Conservation (phyloP, 75 land plant species). For the Pinus tabuliformis region DNA sequence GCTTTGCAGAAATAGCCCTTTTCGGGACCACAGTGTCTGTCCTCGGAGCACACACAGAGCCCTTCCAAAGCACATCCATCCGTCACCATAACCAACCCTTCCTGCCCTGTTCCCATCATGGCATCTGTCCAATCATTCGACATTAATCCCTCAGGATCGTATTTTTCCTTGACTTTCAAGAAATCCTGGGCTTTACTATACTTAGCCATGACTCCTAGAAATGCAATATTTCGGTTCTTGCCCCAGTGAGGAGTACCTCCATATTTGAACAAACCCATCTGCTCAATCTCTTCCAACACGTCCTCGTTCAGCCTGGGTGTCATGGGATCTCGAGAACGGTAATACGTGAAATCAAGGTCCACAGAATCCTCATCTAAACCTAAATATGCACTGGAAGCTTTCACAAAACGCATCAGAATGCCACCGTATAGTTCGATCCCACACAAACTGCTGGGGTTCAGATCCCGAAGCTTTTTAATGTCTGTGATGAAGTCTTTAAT, state of each 20-base stretch:
- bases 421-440: constrained; percentile 63
- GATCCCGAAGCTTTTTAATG: constrained; percentile 48
- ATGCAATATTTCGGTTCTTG: constrained; percentile 61
- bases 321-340: constrained; percentile 44
- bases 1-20: constrained; percentile 58
- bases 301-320: constrained; percentile 61
- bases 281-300: constrained; percentile 74
- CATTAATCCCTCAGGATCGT: constrained; percentile 65
- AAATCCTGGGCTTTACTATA: constrained; percentile 41
- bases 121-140: constrained; percentile 75
- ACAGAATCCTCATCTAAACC: constrained; percentile 58
- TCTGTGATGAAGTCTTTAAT: constrained; percentile 52
- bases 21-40: constrained; percentile 68
- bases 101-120: constrained; percentile 42
- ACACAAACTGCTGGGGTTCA: constrained; percentile 43
- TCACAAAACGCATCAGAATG: constrained; percentile 63
- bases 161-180: constrained; percentile 33
- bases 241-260: constrained; percentile 85
- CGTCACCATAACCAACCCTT: constrained; percentile 12
- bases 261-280: constrained; percentile 71
- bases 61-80: constrained; percentile 83
- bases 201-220: constrained; percentile 39
- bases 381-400: constrained; percentile 55
- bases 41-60: constrained; percentile 67
- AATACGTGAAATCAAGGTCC: constrained; percentile 66